Evolutionary conservation across 1,284 basidiomycete genomes (phyloP), one percentile per base, ranked within the genome.

Genomic region (Mrakiaceae sp.): DNA sequence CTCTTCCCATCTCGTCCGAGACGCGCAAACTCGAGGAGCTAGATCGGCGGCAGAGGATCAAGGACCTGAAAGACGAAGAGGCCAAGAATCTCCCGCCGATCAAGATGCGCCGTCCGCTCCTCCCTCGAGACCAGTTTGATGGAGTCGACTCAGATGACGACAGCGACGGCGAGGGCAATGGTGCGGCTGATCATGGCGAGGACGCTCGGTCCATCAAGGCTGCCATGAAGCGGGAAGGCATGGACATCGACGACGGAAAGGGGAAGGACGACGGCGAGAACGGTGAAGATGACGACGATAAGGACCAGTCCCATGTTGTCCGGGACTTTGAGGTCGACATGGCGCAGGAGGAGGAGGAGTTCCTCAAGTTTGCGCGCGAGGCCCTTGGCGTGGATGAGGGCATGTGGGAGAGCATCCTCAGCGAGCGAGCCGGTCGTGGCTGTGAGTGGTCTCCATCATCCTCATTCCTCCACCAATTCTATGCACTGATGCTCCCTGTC

Each of bases 341-440:
- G 86, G 83, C 81, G 16, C 85, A 88, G 70, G 93, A 97, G 75
- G 82, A 90, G 74, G 89, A 88, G 68, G 93, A 95, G 69, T 97
- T 96, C 70, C 77, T 97, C 55, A 87, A 90, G 74, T 97, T 97
- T 75, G 88, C 93, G 10, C 83, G 90, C 58, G 87, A 95, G 71
- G 84, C 88, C 6, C 78, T 97, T 52, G 93, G 93, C 0, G 87
- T 97, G 69, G 83, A 81, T 58, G 86, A 91, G 68, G 83, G 84
- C 14, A 85, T 90, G 74, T 97, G 92, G 88, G 78, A 81, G 27
- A 81, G 84, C 16, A 96, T 97, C 61, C 71, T 97, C 46, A 77
- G 79, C 65, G 89, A 91, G 65, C 81, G 93, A 53, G 79, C 80
- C 71, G 78, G 79, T 49, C 79, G 89, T 67, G 91, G 90, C 70